Conservation (phyloP, 345 rosid genomes). For the Hibiscus trionum region DNA sequence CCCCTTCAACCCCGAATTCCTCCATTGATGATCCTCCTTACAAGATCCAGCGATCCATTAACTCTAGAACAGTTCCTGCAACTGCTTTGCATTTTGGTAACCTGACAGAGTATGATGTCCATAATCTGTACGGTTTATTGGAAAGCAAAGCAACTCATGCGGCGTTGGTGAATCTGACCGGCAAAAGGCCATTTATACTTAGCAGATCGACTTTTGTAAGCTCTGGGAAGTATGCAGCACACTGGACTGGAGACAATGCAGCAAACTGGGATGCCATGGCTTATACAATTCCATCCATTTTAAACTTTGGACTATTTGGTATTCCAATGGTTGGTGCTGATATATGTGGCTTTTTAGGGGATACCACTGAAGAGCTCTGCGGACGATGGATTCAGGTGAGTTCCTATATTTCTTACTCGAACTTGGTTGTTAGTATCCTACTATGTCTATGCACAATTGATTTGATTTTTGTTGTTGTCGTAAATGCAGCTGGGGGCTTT, state of each 20-base stretch:
- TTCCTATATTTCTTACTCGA: not conserved
- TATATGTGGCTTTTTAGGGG: slow-evolving; percentile 19
- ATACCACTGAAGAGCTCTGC: slow-evolving; percentile 68
- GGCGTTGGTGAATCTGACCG: slow-evolving; percentile 36
- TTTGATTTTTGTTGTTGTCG: not conserved
- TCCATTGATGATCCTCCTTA: slow-evolving; percentile 60
- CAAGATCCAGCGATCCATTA: slow-evolving; percentile 24
- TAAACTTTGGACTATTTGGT: slow-evolving; percentile 67
- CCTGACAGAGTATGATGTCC: slow-evolving; percentile 52
- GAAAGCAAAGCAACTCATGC: slow-evolving; percentile 55
- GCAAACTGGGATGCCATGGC: slow-evolving; percentile 66
- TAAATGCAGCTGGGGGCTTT: slow-evolving; percentile 65
- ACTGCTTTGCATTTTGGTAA: slow-evolving; percentile 48
- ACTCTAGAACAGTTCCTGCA: not conserved
- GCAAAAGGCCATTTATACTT: slow-evolving; percentile 64
- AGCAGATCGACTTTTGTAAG: slow-evolving; percentile 65
- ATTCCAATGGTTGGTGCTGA: slow-evolving; percentile 65
- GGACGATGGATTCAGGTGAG: slow-evolving; percentile 70
- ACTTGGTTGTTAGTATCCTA: not conserved
- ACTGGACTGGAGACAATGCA: slow-evolving; percentile 75
- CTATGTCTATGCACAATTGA: not conserved
- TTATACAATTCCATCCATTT: slow-evolving; percentile 45
- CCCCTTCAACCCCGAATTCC: slow-evolving; percentile 33
- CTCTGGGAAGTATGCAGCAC: slow-evolving; percentile 72
- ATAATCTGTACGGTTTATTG: slow-evolving; percentile 60